phyloP scores from a whole-genome alignment of 192 early-diverging fungal genomes.

The Coemansia sp. region DNA sequence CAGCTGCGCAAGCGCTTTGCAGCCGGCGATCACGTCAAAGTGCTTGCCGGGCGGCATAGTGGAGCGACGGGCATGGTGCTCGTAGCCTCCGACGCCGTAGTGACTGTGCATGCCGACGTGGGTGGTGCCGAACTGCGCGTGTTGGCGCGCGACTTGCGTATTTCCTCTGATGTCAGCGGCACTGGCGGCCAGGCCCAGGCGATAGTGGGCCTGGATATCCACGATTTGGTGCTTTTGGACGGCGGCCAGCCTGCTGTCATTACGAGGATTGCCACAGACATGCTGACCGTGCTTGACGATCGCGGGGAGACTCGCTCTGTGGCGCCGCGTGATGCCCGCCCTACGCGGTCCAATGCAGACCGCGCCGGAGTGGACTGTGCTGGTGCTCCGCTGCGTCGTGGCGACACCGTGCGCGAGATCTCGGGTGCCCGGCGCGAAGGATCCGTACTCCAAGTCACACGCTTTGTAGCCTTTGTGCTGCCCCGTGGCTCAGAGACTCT shows the following conservation, averaged over 20 bases:
- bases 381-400: constrained; percentile 57
- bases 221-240: constrained; percentile 87
- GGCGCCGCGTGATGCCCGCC: constrained; percentile 69
- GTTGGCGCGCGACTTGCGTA: constrained; percentile 86
- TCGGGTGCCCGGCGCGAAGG: constrained; percentile 68
- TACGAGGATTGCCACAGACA: constrained; percentile 75
- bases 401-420: constrained; percentile 76
- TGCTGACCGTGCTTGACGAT: constrained; percentile 79
- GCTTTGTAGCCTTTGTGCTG: constrained; percentile 79
- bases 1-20: constrained; percentile 91
- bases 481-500: constrained; percentile 76
- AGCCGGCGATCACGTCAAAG: constrained; percentile 93
- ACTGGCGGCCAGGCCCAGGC: constrained; percentile 10
- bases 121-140: constrained; percentile 77
- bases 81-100: constrained; percentile 76
- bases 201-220: constrained; percentile 77
- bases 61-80: constrained; percentile 91
- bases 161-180: constrained; percentile 69
- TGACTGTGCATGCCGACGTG: constrained; percentile 78
- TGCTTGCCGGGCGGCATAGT: constrained; percentile 82
- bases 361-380: constrained; percentile 64
- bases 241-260: constrained; percentile 79
- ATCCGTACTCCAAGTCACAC: constrained; percentile 81
- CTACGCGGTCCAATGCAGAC: constrained; percentile 58
- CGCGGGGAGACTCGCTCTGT: constrained; percentile 66